phyloP scores from a whole-genome alignment of 2,329 filamentous ascomycete species.

The Alternaria atra region DNA sequence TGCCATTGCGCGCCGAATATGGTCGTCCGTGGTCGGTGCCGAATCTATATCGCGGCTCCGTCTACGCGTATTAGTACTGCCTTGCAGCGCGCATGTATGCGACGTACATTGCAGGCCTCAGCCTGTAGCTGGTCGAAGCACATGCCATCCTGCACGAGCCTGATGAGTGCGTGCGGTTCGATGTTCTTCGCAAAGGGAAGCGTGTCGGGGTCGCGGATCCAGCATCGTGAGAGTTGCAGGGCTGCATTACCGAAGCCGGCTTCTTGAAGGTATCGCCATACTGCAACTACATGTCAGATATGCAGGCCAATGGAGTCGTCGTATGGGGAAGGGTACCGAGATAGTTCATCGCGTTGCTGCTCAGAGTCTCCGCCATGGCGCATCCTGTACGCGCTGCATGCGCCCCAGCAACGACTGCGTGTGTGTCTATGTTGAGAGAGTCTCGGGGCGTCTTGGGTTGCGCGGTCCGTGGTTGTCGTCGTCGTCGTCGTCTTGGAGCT shows the following conservation, averaged over 20 bases:
- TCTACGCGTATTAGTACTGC: slow-evolving; percentile 37
- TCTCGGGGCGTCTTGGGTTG: background rate
- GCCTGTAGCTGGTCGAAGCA: slow-evolving; percentile 56
- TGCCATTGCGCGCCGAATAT: slow-evolving; percentile 51
- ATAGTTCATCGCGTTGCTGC: slow-evolving; percentile 72
- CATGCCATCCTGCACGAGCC: slow-evolving; percentile 71
- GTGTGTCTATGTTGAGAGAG: background rate
- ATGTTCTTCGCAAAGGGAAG: slow-evolving; percentile 69
- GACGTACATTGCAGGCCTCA: slow-evolving; percentile 46
- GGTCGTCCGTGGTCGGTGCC: slow-evolving; percentile 52
- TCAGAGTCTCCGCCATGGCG: slow-evolving; percentile 58
- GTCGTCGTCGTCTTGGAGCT: background rate
- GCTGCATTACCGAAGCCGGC: slow-evolving; percentile 65
- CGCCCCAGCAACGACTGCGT: background rate
- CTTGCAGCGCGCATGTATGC: background rate
- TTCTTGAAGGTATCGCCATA: slow-evolving; percentile 67
- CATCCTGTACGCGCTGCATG: slow-evolving; percentile 41
- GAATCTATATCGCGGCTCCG: slow-evolving; percentile 47
- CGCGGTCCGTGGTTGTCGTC: slow-evolving; percentile 2
- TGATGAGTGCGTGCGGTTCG: slow-evolving; percentile 66
- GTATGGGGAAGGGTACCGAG: slow-evolving; percentile 47
- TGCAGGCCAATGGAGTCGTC: slow-evolving; percentile 8
- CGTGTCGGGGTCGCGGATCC: slow-evolving; percentile 68
- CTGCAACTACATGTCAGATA: slow-evolving; percentile 39
- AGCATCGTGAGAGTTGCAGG: slow-evolving; percentile 68